Base-by-base conservation (phyloP, 768 basidiomycete species). In the Mycena olivaceomarginata region DNA sequence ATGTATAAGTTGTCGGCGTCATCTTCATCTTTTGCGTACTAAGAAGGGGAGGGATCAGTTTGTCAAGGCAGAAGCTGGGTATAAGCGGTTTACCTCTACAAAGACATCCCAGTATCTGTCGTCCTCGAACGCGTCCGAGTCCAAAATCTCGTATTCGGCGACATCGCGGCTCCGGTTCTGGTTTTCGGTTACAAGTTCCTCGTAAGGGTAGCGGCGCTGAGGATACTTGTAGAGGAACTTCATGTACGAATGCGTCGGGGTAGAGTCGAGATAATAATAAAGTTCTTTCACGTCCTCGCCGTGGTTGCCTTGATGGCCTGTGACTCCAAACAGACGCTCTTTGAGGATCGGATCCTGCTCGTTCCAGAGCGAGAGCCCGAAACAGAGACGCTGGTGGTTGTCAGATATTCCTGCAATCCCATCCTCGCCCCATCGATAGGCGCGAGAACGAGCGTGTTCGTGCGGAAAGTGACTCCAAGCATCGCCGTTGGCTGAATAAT, bases 161-260 rank as follows among this genome's bases (percentile, higher is more conserved):
- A 97, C 97, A 74, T 98, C 93, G 62, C 98, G 91, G 80, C 91
- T 92, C 63, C 98, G 91, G 80, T 94, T 91, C 82, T 92, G 88
- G 83, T 94, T 98, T 87, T 99, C 97, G 62, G 89, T 86, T 15
- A 98, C 95, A 70, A 99, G 92, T 76, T 98, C 92, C 82, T 99
- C 98, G 85, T 99, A 99, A 1, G 98, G 98, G 85, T 91, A 99
- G 45, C 90, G 89, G 81, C 93, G 89, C 84, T 99, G 98, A 15
- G 98, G 98, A 81, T 99, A 99, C 85, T 99, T 99, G 92, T 99
- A 99, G 72, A 99, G 88, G 86, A 96, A 99, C 85, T 99, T 99
- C 98, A 99, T 99, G 91, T 99, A 99, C 8, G 98, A 98, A 82
- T 99, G 98, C 2, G 98, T 99, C 48, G 98, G 98, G 1, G 98